Percentiles rank a stretch among this genome's conserved stretches.
Conservation (phyloP, 129 eudicot genomes). For the Ambrosia trifida region DNA sequence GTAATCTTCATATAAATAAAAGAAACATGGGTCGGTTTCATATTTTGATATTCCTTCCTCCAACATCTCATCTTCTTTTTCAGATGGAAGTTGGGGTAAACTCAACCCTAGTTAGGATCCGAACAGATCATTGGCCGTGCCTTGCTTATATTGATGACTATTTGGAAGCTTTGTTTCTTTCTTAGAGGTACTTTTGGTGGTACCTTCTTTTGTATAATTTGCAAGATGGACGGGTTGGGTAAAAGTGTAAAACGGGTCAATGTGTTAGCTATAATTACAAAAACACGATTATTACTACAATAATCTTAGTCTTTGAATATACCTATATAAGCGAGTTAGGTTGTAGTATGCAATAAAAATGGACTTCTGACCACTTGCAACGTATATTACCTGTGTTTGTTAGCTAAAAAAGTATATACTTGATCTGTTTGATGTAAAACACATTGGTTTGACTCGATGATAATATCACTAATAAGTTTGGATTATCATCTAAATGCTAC, state of each 20-base stretch:
- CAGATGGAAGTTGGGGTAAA: constrained; percentile 77
- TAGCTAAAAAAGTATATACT: neutral
- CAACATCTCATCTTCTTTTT: constrained; percentile 86
- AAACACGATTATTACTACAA: neutral
- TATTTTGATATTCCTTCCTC: constrained; percentile 89
- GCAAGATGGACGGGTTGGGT: constrained; percentile 1
- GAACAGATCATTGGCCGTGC: constrained; percentile 99
- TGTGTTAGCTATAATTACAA: neutral
- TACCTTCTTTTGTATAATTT: neutral
- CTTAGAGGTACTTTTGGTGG: constrained; percentile 27
- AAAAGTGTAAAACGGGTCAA: constrained; percentile 4
- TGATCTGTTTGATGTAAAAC: neutral
- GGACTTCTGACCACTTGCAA: neutral
- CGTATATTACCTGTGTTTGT: neutral
- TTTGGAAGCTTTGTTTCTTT: constrained; percentile 78
- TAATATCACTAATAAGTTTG: constrained; percentile 3
- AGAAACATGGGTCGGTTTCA: constrained; percentile 68
- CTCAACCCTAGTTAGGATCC: constrained; percentile 79
- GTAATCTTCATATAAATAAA: constrained; percentile 33
- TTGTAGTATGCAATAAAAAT: neutral
- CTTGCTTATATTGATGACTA: constrained; percentile 93
- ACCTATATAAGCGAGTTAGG: neutral
- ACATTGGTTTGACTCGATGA: neutral
- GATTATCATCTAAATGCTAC: neutral
- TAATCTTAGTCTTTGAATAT: neutral